Base-by-base conservation (phyloP, 2,329 filamentous ascomycete species). In the Alternaria consortialis region DNA sequence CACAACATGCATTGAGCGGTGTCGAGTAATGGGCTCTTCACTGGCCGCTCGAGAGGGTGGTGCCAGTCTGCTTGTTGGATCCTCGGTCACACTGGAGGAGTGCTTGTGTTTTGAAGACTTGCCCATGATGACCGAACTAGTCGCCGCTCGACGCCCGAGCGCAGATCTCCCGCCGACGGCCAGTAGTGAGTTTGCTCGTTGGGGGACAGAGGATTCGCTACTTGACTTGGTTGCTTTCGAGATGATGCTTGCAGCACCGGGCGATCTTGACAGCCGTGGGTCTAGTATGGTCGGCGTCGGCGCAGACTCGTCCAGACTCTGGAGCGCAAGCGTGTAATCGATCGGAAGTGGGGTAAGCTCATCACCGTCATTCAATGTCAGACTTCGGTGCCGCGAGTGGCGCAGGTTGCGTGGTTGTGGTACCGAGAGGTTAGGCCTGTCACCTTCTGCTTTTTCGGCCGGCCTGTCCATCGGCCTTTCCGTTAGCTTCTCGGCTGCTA, bases 291-390 rank as follows among this genome's bases (percentile, higher is more conserved):
- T 50, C 23, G 70, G 64, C 7, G 66, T 61, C 27, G 66, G 66
- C 36, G 67, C 58, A 39, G 63, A 60, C 32, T 69, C 64, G n/a
- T 74, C 70, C 27, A 79, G 66, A 23, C 67, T 67, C 52, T 78
- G 66, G 37, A 80, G 64, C n/a, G 77, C 78, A 39, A 79, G 72
- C 23, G 72, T 72, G 68, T 80, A 80, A 59, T 80, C 74, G 61
- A 80, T 79, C 32, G 78, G 78, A 50, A 79, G 73, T 59, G 74
- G 71, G 64, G 71, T 70, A 63, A 75, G 56, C 42, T 76, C 73
- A 27, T 76, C 74, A 34, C 69, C 66, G 65, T 77, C 75, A 47
- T 77, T 76, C 40, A 74, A 63, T 11, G 74, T 76, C 60, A 75
- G 62, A 60, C 76, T 77, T 37, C 74, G 67, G 55, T 70, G 67